Base-by-base conservation (phyloP, 1,139 yeast genomes). In the Yamadazyma dushanensis region DNA sequence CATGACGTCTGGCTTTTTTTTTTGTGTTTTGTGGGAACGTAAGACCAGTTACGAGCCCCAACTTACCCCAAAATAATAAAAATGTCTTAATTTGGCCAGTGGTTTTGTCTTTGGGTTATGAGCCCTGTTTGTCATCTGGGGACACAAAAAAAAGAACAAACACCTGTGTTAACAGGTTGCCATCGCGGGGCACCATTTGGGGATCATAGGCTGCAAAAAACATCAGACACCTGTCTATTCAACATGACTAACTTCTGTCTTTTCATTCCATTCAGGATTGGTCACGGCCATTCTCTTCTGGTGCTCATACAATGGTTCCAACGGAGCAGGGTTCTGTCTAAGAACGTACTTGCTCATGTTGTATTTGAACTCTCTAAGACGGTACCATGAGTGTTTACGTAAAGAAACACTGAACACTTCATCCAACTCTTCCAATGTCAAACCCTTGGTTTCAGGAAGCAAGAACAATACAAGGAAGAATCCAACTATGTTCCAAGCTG, bases 401-500 rank as follows among this genome's bases (percentile, higher is more conserved):
- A 72, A 50, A 7, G 84, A 74, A 11, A 81, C 84, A 34, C 70
- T 70, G 51, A 82, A 82, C 16, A 81, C 84, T 35, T 80, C 85
- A 53, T 82, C 88, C 57, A 82, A 71, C 54, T 82, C 89, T 59
- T 82, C 88, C 55, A 82, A 70, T 0, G 88, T 80, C 48, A 80
- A 68, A 13, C 80, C 76, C 59, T 81, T 80, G 11, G 89, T 81
- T 54, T 82, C 89, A 2, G 88, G 87, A 34, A 81, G 62, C 61
- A 79, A 72, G 73, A 82, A 77, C 39, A 80, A 62, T 3, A 80
- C 87, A 55, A 81, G 49, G 61, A 80, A 76, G 66, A 80, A 84
- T 0, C 94, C 94, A 37, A 83, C 66, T 35, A 83, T 53, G 56
- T 87, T 87, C 92, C 95, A 85, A 9, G 84, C 96, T 1, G 95